Evolutionary conservation across 768 basidiomycete genomes (phyloP), one percentile per base, ranked within the genome.

Genomic region (Phlebiopsis flavidoalba): DNA sequence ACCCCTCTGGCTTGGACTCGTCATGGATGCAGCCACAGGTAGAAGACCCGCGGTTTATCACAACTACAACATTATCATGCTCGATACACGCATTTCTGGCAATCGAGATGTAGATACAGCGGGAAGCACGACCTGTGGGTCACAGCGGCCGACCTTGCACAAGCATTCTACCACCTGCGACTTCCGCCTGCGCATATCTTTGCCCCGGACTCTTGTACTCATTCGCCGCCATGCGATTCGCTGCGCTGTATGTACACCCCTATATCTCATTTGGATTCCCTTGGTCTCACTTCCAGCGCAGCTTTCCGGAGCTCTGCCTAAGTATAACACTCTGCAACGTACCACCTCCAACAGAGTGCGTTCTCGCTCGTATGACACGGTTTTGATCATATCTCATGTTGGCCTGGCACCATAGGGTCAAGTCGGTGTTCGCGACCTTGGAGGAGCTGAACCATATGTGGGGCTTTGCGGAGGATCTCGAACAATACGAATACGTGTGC

Each of bases 71-170:
- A 70, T 92, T 33, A 84, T 92, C 63, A 87, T 87, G 6, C 87
- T 91, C 69, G 90, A 92, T 70, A 81, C 83, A 66, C 83, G 91
- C 11, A 78, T 80, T 10, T 77, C 78, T 26, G 90, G 90, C 14
- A 79, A 70, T 87, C 87, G 3, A 70, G 71, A 2, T 80, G 75
- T 62, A 78, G 83, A 57, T 81, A 80, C 3, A 83, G 73, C 53
- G 81, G 79, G 8, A 74, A 76, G 50, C 84, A 87, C 66, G 90
- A 93, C 72, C 81, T 79, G 60, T 93, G 88, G 83, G 88, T 91
- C 7, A 83, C 89, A 46, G 88, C 89, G 1, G 91, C 89, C 37
- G 90, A 92, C 75, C 66, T 92, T 40, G 90, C 87, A 3, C 77
- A 81, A 15, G 84, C 82, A 55, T 81, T 82, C 64, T 63, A 91